These are phyloP conservation scores for Petrea volubilis DNA, from an alignment of 257 asterid genomes.

Conservation along the genomic window DNA sequence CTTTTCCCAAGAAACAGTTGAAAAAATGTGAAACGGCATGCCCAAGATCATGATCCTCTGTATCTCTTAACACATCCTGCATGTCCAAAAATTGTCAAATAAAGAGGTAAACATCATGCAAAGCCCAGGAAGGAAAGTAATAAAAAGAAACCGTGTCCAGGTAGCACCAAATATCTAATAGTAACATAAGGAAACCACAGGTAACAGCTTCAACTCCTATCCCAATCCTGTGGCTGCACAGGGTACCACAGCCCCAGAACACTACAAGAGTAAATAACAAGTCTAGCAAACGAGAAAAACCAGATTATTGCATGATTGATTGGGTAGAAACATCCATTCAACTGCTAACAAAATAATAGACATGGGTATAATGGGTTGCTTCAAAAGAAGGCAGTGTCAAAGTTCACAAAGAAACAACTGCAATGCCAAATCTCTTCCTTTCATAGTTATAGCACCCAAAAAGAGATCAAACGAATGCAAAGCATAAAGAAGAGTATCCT, in stretches of 20 bases:
- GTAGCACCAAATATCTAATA: not conserved
- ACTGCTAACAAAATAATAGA: no score
- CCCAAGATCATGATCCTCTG: conserved; percentile 87
- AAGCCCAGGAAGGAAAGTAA: not conserved
- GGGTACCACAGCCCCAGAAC: no score
- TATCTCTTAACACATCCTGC: conserved; percentile 82
- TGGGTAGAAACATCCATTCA: no score
- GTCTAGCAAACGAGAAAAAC: no score
- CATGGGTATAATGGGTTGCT: no score
- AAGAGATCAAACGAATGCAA: not conserved
- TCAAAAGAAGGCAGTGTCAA: no score
- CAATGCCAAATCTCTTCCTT: not conserved
- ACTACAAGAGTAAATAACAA: no score
- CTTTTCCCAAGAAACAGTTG: conserved; percentile 77
- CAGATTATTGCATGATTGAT: no score
- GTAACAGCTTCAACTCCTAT: no score
- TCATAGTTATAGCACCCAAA: not conserved
- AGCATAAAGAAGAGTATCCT: not conserved
- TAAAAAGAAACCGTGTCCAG: not conserved
- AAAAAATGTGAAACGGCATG: conserved; percentile 70
- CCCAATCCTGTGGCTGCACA: no score
- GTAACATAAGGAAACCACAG: no score
- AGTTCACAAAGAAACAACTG: not conserved
- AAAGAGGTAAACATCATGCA: conserved; percentile 17
- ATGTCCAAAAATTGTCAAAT: conserved; percentile 8